These are phyloP conservation scores for Mycena alexandri DNA, from an alignment of 768 basidiomycete species.

Conservation along the genomic window DNA sequence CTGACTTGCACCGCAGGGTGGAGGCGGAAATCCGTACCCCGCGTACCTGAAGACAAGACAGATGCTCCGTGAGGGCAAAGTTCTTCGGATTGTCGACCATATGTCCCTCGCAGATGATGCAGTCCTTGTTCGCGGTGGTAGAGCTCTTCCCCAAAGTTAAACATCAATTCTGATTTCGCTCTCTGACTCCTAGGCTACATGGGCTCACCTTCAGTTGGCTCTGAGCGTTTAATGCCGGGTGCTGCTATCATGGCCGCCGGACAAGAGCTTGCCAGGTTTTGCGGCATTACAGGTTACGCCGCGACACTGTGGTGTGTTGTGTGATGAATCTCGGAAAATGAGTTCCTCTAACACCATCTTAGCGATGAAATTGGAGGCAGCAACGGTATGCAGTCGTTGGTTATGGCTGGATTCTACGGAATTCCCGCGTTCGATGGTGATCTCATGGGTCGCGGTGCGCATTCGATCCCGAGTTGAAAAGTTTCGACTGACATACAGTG, in stretches of 20 bases:
- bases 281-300: slow-evolving; percentile 43
- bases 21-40: slow-evolving; percentile 71
- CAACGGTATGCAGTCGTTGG: slow-evolving; percentile 57
- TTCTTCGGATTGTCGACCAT: slow-evolving; percentile 60
- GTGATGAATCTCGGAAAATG: not conserved
- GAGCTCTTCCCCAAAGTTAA: not conserved
- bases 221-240: slow-evolving; percentile 44
- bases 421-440: slow-evolving; percentile 60
- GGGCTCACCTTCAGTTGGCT: slow-evolving; percentile 55
- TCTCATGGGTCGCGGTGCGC: slow-evolving; percentile 59
- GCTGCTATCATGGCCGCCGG: slow-evolving; percentile 43
- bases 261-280: slow-evolving; percentile 46
- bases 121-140: slow-evolving; percentile 47
- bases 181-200: slow-evolving; percentile 45
- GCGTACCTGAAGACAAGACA: slow-evolving; percentile 64
- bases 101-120: slow-evolving; percentile 57
- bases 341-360: not conserved
- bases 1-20: slow-evolving; percentile 52
- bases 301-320: slow-evolving; percentile 48
- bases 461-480: slow-evolving; percentile 44
- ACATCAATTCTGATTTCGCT: not conserved
- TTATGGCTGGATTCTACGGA: slow-evolving; percentile 52
- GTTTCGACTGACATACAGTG: slow-evolving; percentile 10
- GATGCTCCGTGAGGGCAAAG: slow-evolving; percentile 62
- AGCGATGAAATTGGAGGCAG: slow-evolving; percentile 59